These are phyloP conservation scores for Pseudogymnoascus sp. DNA, from an alignment of 2,329 filamentous ascomycete genomes.

Conservation along the genomic window DNA sequence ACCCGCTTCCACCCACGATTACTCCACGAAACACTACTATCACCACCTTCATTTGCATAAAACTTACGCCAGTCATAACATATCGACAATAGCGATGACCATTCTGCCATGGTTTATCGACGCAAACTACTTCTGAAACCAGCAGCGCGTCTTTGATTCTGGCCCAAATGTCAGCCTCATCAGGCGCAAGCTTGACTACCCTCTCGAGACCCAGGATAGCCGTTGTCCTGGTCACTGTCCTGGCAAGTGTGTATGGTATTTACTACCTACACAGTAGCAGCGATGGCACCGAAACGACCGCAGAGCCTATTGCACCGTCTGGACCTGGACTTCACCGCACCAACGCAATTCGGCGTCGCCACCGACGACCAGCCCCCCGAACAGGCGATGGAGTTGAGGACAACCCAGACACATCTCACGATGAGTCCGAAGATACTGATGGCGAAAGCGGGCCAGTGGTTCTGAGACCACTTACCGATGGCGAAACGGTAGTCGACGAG, in stretches of 20 bases:
- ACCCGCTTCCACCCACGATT: too few species aligned
- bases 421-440: slow-evolving; percentile 23
- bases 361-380: slow-evolving; percentile 18
- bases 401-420: slow-evolving; percentile 36
- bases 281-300: slow-evolving; percentile 19
- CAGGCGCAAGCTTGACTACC: slow-evolving; percentile 43
- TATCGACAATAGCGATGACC: neutral
- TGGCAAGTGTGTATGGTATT: slow-evolving; percentile 50
- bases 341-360: slow-evolving; percentile 57
- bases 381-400: slow-evolving; percentile 31
- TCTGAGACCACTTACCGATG: slow-evolving; percentile 24
- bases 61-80: neutral
- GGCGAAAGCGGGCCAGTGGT: slow-evolving; percentile 28
- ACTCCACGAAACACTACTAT: neutral
- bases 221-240: slow-evolving; percentile 48
- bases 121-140: neutral
- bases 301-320: neutral
- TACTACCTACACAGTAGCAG: slow-evolving; percentile 50
- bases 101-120: neutral
- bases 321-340: slow-evolving; percentile 50
- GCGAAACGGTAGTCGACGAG: slow-evolving; percentile 29
- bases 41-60: neutral
- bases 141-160: neutral
- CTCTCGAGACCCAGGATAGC: slow-evolving; percentile 49
- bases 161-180: slow-evolving; percentile 32